phyloP scores from a whole-genome alignment of 2,329 filamentous ascomycete species.

The Xylaria polymorpha region DNA sequence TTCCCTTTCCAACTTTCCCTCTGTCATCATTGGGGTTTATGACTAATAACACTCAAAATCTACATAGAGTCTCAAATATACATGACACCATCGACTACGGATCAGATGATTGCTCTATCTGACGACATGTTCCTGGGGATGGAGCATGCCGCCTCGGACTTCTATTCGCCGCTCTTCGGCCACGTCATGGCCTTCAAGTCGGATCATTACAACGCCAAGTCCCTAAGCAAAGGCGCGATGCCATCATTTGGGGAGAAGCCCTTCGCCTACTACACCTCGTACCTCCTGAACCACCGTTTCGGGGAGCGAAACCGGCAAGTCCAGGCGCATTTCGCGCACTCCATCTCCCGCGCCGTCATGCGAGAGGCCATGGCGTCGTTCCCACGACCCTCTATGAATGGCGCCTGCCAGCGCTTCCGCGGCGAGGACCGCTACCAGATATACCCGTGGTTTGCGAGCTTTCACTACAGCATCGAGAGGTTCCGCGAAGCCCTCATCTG shows the following conservation, averaged over 20 bases:
- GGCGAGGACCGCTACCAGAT: slow-evolving; percentile 57
- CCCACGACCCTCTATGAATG: slow-evolving; percentile 54
- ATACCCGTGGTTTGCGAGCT: slow-evolving; percentile 56
- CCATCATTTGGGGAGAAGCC: slow-evolving; percentile 59
- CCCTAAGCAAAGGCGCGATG: slow-evolving; percentile 47
- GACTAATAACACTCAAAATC: slow-evolving; percentile 36
- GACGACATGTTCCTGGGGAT: slow-evolving; percentile 59
- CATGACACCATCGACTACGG: slow-evolving; percentile 55
- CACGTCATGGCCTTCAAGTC: slow-evolving; percentile 57
- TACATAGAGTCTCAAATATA: slow-evolving; percentile 58
- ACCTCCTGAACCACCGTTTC: slow-evolving; percentile 58
- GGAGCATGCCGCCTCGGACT: slow-evolving; percentile 55
- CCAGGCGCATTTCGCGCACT: slow-evolving; percentile 57
- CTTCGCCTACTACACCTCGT: slow-evolving; percentile 58
- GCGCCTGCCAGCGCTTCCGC: slow-evolving; percentile 56
- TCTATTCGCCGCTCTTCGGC: slow-evolving; percentile 58
- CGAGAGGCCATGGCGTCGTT: slow-evolving; percentile 56
- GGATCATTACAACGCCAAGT: slow-evolving; percentile 54
- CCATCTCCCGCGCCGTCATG: slow-evolving; percentile 54
- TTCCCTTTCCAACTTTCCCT: neutral
- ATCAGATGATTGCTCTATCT: slow-evolving; percentile 56
- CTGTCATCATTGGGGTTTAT: neutral
- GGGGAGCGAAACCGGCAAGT: slow-evolving; percentile 57
- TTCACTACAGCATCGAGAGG: slow-evolving; percentile 58
- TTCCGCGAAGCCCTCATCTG: slow-evolving; percentile 57